These are phyloP conservation scores for Chytriomyces confervae DNA, from an alignment of 192 early-diverging fungal species.

Conservation along the genomic window DNA sequence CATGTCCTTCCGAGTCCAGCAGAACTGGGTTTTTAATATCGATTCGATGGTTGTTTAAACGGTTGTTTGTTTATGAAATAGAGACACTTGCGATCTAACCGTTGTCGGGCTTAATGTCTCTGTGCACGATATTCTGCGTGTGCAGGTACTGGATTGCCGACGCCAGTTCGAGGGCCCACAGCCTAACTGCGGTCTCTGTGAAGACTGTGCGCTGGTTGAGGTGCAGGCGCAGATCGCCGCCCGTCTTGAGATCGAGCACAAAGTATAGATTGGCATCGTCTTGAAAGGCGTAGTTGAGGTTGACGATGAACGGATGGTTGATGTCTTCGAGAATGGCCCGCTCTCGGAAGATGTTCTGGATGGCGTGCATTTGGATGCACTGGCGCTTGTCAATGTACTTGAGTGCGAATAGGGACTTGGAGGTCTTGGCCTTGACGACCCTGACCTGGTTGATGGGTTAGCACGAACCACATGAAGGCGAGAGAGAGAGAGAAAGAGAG, in stretches of 20 bases:
- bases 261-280: constrained; percentile 94
- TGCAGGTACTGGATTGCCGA: constrained; percentile 86
- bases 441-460: constrained; percentile 42
- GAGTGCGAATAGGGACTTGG: constrained; percentile 81
- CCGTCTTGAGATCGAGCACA: constrained; percentile 93
- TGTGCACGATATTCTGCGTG: constrained; percentile 81
- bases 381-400: constrained; percentile 98
- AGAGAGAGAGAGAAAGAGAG: not conserved
- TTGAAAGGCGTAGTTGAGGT: constrained; percentile 94
- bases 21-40: constrained; percentile 44
- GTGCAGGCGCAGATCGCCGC: constrained; percentile 93
- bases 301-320: constrained; percentile 51
- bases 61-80: not conserved
- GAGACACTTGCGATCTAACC: constrained; percentile 8
- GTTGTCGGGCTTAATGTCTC: constrained; percentile 96
- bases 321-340: constrained; percentile 72
- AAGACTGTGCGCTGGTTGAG: constrained; percentile 74
- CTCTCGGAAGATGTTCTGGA: constrained; percentile 91
- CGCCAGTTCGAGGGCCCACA: constrained; percentile 88
- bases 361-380: constrained; percentile 84
- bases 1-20: constrained; percentile 81
- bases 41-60: not conserved
- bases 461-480: no score
- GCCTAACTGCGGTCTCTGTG: constrained; percentile 74
- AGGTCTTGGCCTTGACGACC: constrained; percentile 86